These are phyloP conservation scores for Aspergillus persii DNA, from an alignment of 2,329 filamentous ascomycete species.

Conservation along the genomic window DNA sequence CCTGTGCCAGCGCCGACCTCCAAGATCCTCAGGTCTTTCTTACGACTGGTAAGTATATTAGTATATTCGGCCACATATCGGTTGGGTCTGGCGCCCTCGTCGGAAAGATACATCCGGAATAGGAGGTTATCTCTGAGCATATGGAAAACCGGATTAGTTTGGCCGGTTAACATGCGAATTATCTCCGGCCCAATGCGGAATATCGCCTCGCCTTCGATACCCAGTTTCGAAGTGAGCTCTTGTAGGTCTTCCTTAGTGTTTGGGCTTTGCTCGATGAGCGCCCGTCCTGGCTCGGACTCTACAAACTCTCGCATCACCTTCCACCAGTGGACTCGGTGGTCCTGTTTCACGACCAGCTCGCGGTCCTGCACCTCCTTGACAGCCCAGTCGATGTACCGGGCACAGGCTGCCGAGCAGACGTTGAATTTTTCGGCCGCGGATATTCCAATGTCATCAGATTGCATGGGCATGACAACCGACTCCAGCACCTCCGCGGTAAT, in stretches of 20 bases:
- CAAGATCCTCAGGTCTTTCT: conserved; percentile 7
- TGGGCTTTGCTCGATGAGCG: not conserved
- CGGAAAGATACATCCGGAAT: conserved; percentile 3
- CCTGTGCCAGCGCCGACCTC: too few relatives aligned
- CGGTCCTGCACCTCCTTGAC: not conserved
- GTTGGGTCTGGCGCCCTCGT: not conserved
- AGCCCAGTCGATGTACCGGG: conserved; percentile 2
- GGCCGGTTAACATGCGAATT: not conserved
- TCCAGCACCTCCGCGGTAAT: conserved; percentile 2
- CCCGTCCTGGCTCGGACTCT: not conserved
- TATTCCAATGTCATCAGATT: conserved; percentile 1
- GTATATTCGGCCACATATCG: conserved; percentile 2
- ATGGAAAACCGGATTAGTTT: not conserved
- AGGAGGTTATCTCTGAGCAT: not conserved
- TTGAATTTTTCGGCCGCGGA: conserved; percentile 1
- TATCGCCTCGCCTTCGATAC: conserved; percentile 1
- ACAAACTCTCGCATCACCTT: not conserved
- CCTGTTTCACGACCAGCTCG: not conserved
- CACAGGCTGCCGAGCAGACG: not conserved
- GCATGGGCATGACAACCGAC: not conserved
- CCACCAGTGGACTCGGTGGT: conserved; percentile 1
- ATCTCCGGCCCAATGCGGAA: conserved; percentile 1
- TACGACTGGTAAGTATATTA: not conserved
- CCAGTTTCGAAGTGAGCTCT: not conserved
- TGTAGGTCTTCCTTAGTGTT: not conserved